A percentile compares a stretch with the other conserved stretches of the same genome.
Conservation (phyloP, 2,329 filamentous ascomycete genomes). For the Zarea fungicola region DNA sequence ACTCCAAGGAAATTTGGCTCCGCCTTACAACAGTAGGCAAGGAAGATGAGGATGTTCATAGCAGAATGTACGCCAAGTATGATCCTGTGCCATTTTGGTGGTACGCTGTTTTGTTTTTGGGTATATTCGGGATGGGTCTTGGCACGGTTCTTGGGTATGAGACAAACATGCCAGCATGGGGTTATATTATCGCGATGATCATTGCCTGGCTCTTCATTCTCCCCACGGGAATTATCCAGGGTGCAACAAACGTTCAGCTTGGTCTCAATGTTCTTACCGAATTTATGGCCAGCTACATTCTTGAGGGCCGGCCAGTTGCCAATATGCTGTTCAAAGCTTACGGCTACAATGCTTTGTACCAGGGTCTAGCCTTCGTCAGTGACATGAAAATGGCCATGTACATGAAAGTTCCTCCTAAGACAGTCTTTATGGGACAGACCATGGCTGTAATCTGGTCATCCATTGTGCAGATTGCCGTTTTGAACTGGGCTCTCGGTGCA, state of each 20-base stretch:
- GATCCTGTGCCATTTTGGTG: constrained; percentile 33
- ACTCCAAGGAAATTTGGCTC: constrained; percentile 39
- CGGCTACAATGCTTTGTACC: constrained; percentile 23
- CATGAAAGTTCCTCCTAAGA: constrained; percentile 42
- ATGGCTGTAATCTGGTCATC: constrained; percentile 36
- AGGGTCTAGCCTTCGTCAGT: constrained; percentile 39
- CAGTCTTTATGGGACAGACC: constrained; percentile 40
- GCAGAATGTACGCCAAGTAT: constrained; percentile 28
- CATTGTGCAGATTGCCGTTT: constrained; percentile 24
- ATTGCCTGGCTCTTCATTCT: constrained; percentile 19
- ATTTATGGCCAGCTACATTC: constrained; percentile 23
- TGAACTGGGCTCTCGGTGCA: constrained; percentile 31
- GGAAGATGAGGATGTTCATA: constrained; percentile 33
- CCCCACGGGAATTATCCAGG: constrained; percentile 23
- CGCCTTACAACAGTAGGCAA: constrained; percentile 41
- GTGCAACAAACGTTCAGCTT: constrained; percentile 25
- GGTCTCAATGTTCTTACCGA: constrained; percentile 33
- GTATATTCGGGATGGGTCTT: constrained; percentile 28
- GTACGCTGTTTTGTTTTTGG: constrained; percentile 27
- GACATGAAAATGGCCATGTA: constrained; percentile 47
- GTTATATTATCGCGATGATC: constrained; percentile 20
- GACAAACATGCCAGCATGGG: constrained; percentile 22
- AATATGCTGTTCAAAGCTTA: constrained; percentile 21
- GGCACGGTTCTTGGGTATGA: constrained; percentile 22
- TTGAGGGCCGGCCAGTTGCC: constrained; percentile 17